These are phyloP conservation scores for Peziza echinospora DNA, from an alignment of 495 filamentous ascomycete genomes.

Conservation along the genomic window DNA sequence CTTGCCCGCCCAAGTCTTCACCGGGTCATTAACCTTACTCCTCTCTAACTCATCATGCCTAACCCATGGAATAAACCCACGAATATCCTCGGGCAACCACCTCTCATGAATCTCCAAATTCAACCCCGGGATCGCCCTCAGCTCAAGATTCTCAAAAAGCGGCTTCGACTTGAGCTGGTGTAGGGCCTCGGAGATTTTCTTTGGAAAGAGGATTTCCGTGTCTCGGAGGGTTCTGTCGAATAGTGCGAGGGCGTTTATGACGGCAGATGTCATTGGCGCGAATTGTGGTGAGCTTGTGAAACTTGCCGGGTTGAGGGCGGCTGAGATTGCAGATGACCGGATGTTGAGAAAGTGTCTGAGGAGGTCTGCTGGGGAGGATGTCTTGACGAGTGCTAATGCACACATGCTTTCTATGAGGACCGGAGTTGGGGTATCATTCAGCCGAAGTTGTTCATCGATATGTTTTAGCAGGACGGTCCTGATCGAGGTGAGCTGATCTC, in stretches of 20 bases:
- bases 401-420: constrained; percentile 47
- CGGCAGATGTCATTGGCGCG: constrained; percentile 14
- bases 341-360: constrained; percentile 62
- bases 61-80: constrained; percentile 75
- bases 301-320: constrained; percentile 8
- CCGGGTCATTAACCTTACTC: constrained; percentile 37
- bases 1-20: constrained; percentile 51
- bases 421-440: constrained; percentile 21
- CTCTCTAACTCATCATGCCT: constrained; percentile 58
- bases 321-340: constrained; percentile 40
- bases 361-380: constrained; percentile 58
- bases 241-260: constrained; percentile 41
- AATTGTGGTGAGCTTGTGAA: constrained; percentile 29
- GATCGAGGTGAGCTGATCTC: constrained; percentile 37
- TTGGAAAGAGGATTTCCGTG: constrained; percentile 51
- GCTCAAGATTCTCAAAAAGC: constrained; percentile 44
- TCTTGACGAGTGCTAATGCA: constrained; percentile 66
- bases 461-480: constrained; percentile 38
- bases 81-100: constrained; percentile 69
- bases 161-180: constrained; percentile 43
- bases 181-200: constrained; percentile 48
- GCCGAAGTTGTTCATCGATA: constrained; percentile 44
- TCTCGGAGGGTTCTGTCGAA: constrained; percentile 59
- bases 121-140: constrained; percentile 43
- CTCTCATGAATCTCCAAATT: constrained; percentile 59